Percentiles rank a stretch among this genome's conserved stretches.
These are phyloP conservation scores for Vanderwaltozyma polyspora DNA, from an alignment of 805 yeast genomes.

Conservation along the genomic window DNA sequence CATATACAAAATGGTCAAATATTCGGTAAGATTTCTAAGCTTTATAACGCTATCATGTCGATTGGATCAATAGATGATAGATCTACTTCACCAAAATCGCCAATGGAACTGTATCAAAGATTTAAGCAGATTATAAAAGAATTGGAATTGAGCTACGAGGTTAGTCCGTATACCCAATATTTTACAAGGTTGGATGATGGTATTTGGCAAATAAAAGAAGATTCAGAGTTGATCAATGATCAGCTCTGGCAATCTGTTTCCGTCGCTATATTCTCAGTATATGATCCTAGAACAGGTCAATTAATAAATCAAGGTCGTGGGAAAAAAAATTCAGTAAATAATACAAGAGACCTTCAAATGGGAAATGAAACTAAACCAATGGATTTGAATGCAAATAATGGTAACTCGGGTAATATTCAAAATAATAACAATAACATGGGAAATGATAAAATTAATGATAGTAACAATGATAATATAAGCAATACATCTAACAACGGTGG, in stretches of 20 bases:
- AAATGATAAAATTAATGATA: neutral
- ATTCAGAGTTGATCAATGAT: slow-evolving; percentile 18
- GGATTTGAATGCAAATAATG: slow-evolving; percentile 3
- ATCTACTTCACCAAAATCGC: slow-evolving; percentile 24
- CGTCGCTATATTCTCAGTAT: slow-evolving; percentile 16
- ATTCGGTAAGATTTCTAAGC: slow-evolving; percentile 19
- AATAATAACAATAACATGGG: slow-evolving; percentile 2
- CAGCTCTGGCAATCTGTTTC: slow-evolving; percentile 22
- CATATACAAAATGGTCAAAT: slow-evolving; percentile 12
- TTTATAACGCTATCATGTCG: slow-evolving; percentile 20
- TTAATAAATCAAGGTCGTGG: slow-evolving; percentile 16
- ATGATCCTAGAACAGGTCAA: slow-evolving; percentile 20
- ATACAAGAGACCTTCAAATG: slow-evolving; percentile 2
- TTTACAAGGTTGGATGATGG: slow-evolving; percentile 19
- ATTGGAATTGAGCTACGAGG: slow-evolving; percentile 21
- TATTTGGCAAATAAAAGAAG: slow-evolving; percentile 22
- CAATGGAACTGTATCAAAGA: slow-evolving; percentile 26
- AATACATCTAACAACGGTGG: neutral
- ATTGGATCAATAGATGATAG: slow-evolving; percentile 20
- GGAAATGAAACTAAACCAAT: slow-evolving; percentile 1
- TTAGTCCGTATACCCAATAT: slow-evolving; percentile 23
- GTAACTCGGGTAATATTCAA: neutral
- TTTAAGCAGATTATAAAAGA: slow-evolving; percentile 28
- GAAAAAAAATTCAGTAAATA: slow-evolving; percentile 7
- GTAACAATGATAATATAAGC: too few species aligned